These are phyloP conservation scores for Cryphonectria japonica DNA, from an alignment of 2,329 filamentous ascomycete species.

Conservation along the genomic window DNA sequence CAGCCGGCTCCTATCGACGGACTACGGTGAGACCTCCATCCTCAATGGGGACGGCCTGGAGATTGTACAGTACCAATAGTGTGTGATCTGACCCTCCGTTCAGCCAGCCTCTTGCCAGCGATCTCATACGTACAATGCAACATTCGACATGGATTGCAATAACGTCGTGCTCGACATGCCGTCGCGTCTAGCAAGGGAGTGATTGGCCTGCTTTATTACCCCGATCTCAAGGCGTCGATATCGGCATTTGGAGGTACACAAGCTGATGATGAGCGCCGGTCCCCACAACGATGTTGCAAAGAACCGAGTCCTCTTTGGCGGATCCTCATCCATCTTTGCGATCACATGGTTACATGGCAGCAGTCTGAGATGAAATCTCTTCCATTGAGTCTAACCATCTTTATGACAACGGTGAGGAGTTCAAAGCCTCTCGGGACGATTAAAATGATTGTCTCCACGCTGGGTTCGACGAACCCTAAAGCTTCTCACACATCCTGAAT, in stretches of 20 bases:
- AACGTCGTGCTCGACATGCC: neutral
- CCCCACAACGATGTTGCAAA: neutral
- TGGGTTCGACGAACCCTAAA: neutral
- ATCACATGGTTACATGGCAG: neutral
- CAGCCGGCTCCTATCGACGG: neutral
- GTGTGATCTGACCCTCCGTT: neutral
- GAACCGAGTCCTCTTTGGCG: neutral
- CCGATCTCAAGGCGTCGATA: neutral
- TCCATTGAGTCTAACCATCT: neutral
- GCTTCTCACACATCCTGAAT: conserved; percentile 62
- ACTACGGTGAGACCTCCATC: neutral
- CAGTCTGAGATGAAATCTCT: neutral
- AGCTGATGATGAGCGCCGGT: neutral
- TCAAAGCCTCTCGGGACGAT: neutral
- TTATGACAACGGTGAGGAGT: neutral
- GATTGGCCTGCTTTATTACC: neutral
- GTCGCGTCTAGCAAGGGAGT: neutral
- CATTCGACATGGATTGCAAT: neutral
- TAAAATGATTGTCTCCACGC: neutral
- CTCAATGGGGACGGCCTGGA: neutral
- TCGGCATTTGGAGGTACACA: neutral
- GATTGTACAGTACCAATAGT: neutral
- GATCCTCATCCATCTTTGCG: neutral
- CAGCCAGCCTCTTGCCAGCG: neutral
- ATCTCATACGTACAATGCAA: neutral